These are phyloP conservation scores for Ceratorhiza oryzae-sativae DNA, from an alignment of 1,284 basidiomycete species.

Conservation along the genomic window DNA sequence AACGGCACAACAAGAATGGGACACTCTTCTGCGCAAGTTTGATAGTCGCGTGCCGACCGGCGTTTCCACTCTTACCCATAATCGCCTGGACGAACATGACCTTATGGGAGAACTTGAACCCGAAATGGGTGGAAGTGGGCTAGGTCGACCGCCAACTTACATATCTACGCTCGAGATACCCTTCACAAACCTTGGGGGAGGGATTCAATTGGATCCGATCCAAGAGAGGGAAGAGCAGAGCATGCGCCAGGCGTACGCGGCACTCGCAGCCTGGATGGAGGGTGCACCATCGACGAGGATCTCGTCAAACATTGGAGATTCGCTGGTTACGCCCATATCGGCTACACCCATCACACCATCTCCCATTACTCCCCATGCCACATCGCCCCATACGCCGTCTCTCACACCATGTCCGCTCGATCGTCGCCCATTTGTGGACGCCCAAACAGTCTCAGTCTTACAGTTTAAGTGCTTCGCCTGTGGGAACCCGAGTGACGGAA, in stretches of 20 bases:
- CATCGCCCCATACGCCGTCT: neutral
- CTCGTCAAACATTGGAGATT: neutral
- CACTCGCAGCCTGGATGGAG: slow-evolving; percentile 28
- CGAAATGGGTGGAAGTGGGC: neutral
- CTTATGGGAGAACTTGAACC: slow-evolving; percentile 19
- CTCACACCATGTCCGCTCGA: slow-evolving; percentile 13
- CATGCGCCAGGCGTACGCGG: slow-evolving; percentile 25
- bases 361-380: neutral
- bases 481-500: slow-evolving; percentile 23
- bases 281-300: slow-evolving; percentile 1
- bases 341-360: slow-evolving; percentile 3
- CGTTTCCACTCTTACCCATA: neutral
- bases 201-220: neutral
- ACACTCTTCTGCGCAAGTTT: slow-evolving; percentile 2
- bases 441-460: neutral
- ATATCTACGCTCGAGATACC: slow-evolving; percentile 36
- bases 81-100: slow-evolving; percentile 13
- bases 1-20: slow-evolving; percentile 30
- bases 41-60: slow-evolving; percentile 1
- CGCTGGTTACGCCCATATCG: neutral
- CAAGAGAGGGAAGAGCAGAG: slow-evolving; percentile 14
- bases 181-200: neutral
- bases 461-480: slow-evolving; percentile 30
- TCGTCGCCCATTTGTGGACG: slow-evolving; percentile 10
- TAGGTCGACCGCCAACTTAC: slow-evolving; percentile 23